Conservation (phyloP, 805 yeast species). For the Wickerhamiella qilinensis region DNA sequence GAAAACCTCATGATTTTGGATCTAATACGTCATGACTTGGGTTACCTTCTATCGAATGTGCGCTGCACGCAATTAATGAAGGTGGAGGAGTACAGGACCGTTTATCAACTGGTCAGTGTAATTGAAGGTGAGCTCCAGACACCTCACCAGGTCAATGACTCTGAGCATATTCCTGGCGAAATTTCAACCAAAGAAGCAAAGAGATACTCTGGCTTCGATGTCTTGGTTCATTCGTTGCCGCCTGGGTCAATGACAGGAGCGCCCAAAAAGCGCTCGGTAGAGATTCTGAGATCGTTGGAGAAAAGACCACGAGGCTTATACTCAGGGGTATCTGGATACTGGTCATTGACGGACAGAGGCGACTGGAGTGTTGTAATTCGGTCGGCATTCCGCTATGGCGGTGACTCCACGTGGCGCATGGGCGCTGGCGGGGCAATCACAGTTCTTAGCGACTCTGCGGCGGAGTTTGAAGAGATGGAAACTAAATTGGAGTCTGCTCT, state of each 20-base stretch:
- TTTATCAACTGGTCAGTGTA: constrained; percentile 82
- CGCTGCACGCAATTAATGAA: constrained; percentile 65
- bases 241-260: constrained; percentile 99
- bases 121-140: constrained; percentile 43
- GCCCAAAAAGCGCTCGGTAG: constrained; percentile 86
- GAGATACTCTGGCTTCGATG: constrained; percentile 53
- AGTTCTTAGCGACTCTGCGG: constrained; percentile 62
- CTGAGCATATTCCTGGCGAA: constrained; percentile 1
- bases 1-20: constrained; percentile 97
- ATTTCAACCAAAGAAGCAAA: neutral
- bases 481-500: constrained; percentile 66
- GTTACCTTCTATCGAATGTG: constrained; percentile 48
- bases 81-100: constrained; percentile 84
- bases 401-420: constrained; percentile 44
- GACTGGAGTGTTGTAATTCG: constrained; percentile 96
- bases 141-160: neutral
- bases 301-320: constrained; percentile 58
- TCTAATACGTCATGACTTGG: constrained; percentile 79
- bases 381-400: constrained; percentile 37
- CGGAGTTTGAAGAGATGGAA: constrained; percentile 86
- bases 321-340: constrained; percentile 91
- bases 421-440: constrained; percentile 99
- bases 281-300: constrained; percentile 51
- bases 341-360: constrained; percentile 73
- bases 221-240: constrained; percentile 65